Evolutionary conservation across 2,329 filamentous ascomycete species (phyloP).

Genomic region (Fonsecaea erecta): DNA sequence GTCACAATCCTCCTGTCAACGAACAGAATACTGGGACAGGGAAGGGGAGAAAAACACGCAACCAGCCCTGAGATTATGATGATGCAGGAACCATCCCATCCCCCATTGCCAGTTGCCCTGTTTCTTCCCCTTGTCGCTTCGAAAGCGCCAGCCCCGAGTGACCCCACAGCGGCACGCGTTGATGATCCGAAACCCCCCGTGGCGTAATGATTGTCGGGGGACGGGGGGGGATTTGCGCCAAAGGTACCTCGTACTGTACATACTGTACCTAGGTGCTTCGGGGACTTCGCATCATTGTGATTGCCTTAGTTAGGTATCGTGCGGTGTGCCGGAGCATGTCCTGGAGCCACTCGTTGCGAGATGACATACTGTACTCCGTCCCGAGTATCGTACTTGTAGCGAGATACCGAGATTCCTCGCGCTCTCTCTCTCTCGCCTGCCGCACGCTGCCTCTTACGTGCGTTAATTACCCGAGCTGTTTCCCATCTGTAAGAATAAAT

Average conservation of each 20-base stretch:
- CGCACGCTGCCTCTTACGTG: no score
- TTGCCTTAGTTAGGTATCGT: neutral
- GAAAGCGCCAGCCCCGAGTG: no score
- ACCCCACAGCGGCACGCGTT: conserved; percentile 11
- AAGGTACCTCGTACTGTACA: no score
- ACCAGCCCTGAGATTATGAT: no score
- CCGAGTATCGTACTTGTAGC: no score
- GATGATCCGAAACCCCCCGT: conserved; percentile 15
- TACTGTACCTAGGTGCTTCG: no score
- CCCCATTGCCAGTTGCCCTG: neutral
- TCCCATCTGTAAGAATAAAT: neutral
- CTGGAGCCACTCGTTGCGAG: neutral
- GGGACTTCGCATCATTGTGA: neutral
- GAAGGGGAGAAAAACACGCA: no score
- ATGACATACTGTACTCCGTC: neutral
- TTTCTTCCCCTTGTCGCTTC: neutral
- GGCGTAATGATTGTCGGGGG: neutral
- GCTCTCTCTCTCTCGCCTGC: no score
- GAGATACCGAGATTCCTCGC: neutral
- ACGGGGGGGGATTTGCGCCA: conserved; percentile 12
- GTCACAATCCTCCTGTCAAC: neutral
- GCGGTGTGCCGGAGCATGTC: neutral
- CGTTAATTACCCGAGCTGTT: neutral
- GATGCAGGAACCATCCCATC: no score
- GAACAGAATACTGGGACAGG: no score